These are phyloP conservation scores for Aspergillus costaricaensis DNA, from an alignment of 2,329 filamentous ascomycete species.

Conservation along the genomic window DNA sequence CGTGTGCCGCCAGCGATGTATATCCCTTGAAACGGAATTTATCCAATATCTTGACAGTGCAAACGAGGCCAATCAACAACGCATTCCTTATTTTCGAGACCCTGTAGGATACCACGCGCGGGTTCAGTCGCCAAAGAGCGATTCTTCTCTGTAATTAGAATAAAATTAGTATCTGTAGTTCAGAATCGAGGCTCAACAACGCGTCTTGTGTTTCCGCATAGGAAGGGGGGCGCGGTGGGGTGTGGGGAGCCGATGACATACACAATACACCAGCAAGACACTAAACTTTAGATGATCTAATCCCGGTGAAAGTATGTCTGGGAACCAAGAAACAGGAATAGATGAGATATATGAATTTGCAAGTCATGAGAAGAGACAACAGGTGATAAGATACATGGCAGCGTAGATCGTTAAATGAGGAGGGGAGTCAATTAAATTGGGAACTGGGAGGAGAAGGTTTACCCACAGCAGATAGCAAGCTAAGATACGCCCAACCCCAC, in stretches of 20 bases:
- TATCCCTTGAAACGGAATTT: not conserved
- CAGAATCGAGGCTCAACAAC: conserved; percentile 1
- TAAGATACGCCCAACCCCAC: conserved; percentile 9
- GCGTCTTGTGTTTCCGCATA: conserved; percentile 5
- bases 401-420: not conserved
- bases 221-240: not conserved
- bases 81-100: conserved; percentile 21
- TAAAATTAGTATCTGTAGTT: not conserved
- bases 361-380: not conserved
- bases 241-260: conserved; percentile 3
- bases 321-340: not conserved
- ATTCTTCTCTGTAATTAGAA: not conserved
- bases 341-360: not conserved
- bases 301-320: not conserved
- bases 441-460: conserved; percentile 2
- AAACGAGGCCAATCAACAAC: conserved; percentile 14
- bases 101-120: not conserved
- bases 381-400: not conserved
- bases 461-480: conserved; percentile 10
- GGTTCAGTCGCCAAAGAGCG: not conserved
- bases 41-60: conserved; percentile 5
- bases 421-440: conserved; percentile 5
- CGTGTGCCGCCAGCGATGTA: not conserved
- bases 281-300: conserved; percentile 2
- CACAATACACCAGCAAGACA: not conserved